These are phyloP conservation scores for Sporothrix luriei DNA, from an alignment of 2,329 filamentous ascomycete genomes.

Conservation along the genomic window DNA sequence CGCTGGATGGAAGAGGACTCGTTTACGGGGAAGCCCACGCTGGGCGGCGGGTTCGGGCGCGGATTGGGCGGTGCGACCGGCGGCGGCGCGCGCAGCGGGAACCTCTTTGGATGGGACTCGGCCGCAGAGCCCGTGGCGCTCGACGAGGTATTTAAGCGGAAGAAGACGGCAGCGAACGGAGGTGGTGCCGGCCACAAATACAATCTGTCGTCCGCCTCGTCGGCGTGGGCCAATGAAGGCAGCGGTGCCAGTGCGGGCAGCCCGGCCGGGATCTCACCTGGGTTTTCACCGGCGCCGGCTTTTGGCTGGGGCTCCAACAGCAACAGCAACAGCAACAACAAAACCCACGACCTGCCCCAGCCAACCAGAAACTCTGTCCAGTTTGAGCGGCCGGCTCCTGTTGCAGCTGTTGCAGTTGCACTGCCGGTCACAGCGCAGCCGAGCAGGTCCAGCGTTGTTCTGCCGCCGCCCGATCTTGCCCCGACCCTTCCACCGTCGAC, in stretches of 20 bases:
- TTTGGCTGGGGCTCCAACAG: slow-evolving; percentile 25
- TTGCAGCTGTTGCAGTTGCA: background rate
- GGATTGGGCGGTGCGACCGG: slow-evolving; percentile 36
- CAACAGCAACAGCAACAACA: no score
- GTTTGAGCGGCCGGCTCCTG: background rate
- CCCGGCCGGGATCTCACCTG: background rate
- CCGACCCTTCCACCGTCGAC: slow-evolving; percentile 1
- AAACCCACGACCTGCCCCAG: slow-evolving; percentile 13
- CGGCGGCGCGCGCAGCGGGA: slow-evolving; percentile 47
- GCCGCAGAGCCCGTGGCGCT: slow-evolving; percentile 55
- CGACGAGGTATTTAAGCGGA: slow-evolving; percentile 49
- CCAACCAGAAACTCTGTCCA: slow-evolving; percentile 11
- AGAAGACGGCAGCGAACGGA: slow-evolving; percentile 30
- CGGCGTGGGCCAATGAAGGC: slow-evolving; percentile 15
- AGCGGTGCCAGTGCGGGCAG: background rate
- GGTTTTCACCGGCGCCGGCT: slow-evolving; percentile 12
- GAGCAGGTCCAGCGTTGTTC: slow-evolving; percentile 15
- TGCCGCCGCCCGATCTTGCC: slow-evolving; percentile 1
- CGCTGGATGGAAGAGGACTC: slow-evolving; percentile 69
- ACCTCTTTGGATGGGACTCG: slow-evolving; percentile 65
- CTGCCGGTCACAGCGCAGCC: background rate
- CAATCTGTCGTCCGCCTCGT: background rate
- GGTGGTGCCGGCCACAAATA: background rate
- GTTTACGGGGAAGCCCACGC: slow-evolving; percentile 54
- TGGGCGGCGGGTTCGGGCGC: slow-evolving; percentile 41